These are phyloP conservation scores for Verticillium isaacii DNA, from an alignment of 2,329 filamentous ascomycete species.

Conservation along the genomic window DNA sequence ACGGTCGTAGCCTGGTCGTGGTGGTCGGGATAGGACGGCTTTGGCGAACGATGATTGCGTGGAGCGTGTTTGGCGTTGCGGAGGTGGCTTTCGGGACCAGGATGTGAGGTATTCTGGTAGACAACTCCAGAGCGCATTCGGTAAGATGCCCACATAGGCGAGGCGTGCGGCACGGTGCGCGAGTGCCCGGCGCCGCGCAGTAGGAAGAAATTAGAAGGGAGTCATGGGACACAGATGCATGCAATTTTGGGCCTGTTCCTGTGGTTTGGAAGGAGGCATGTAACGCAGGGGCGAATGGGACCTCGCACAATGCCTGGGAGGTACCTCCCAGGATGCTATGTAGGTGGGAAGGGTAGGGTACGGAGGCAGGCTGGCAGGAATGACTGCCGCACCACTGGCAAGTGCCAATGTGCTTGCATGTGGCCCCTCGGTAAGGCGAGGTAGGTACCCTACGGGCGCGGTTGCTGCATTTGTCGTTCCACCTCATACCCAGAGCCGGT, in stretches of 20 bases:
- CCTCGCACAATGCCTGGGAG: no score
- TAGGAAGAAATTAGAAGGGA: neutral
- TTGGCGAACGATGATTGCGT: neutral
- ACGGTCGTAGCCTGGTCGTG: neutral
- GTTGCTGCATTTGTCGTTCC: no score
- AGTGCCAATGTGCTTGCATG: neutral
- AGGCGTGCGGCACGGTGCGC: neutral
- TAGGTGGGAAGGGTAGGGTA: no score
- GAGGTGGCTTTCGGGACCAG: neutral
- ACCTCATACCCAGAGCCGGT: no score
- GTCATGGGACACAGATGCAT: neutral
- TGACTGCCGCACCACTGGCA: neutral
- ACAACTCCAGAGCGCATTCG: neutral
- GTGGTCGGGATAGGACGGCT: neutral
- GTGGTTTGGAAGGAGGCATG: no score
- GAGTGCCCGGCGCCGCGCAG: neutral
- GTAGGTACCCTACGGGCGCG: no score
- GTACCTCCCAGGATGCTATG: neutral
- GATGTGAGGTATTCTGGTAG: neutral
- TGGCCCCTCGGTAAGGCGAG: no score
- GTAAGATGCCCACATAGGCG: neutral
- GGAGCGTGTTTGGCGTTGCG: neutral
- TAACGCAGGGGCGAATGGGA: no score
- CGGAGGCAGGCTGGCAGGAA: neutral
- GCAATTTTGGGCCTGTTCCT: neutral